Percentiles rank a stretch among this genome's conserved stretches.
Evolutionary conservation across 768 basidiomycete genomes (phyloP).

Genomic region (Boletus vinaceobasis): DNA sequence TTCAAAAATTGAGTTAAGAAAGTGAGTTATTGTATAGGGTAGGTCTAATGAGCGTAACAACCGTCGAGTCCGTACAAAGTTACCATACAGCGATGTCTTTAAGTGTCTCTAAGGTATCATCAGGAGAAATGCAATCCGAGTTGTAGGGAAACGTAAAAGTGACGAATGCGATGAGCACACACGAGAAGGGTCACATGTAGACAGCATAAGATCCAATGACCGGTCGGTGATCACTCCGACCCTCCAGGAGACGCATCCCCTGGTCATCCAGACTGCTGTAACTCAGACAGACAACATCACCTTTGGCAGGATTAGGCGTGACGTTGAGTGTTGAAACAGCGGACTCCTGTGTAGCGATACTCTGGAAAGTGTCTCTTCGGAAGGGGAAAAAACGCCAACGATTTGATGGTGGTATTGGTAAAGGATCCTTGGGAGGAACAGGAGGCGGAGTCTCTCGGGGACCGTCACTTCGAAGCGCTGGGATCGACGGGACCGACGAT

Average conservation of each 20-base stretch:
- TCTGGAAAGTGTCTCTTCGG: conserved; percentile 37
- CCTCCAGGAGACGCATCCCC: conserved; percentile 72
- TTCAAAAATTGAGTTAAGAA: not conserved
- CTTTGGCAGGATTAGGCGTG: conserved; percentile 42
- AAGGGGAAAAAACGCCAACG: conserved; percentile 55
- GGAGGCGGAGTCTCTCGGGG: conserved; percentile 26
- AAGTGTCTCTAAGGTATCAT: conserved; percentile 20
- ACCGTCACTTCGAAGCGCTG: conserved; percentile 10
- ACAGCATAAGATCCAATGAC: conserved; percentile 78
- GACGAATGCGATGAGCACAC: conserved; percentile 11
- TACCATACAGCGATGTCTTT: conserved; percentile 11
- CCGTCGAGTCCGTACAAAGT: conserved; percentile 12
- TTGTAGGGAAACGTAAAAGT: conserved; percentile 1
- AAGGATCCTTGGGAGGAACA: conserved; percentile 27
- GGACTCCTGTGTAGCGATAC: conserved; percentile 25
- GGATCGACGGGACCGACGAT: conserved; percentile 10
- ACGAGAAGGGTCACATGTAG: conserved; percentile 44
- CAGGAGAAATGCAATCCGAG: conserved; percentile 2
- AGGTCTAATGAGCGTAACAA: conserved; percentile 10
- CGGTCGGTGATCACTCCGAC: conserved; percentile 79
- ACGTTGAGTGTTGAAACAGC: conserved; percentile 16
- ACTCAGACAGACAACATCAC: conserved; percentile 68
- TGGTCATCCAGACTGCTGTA: conserved; percentile 76
- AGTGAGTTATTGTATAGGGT: conserved; percentile 4
- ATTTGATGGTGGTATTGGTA: conserved; percentile 23